Conservation (phyloP, 805 yeast species). For the Soucietia sequanensis region DNA sequence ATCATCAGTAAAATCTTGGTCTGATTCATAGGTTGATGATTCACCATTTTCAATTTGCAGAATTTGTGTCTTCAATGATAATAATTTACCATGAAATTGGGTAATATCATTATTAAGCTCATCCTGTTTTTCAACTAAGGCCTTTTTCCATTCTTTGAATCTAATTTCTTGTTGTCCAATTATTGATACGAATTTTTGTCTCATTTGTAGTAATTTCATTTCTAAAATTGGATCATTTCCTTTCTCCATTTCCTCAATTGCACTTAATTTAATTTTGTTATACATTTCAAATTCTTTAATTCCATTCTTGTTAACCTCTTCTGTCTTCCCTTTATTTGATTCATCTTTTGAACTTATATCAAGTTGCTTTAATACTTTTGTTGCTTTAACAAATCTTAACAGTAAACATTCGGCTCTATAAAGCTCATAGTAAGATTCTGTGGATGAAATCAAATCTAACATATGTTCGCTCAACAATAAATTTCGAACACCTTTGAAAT, state of each 20-base stretch:
- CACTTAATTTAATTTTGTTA: conserved; percentile 16
- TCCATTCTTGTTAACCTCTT: conserved; percentile 22
- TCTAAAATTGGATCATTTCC: conserved; percentile 46
- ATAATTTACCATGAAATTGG: conserved; percentile 32
- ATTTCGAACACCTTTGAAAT: conserved; percentile 63
- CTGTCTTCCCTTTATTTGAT: conserved; percentile 18
- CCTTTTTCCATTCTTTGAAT: conserved; percentile 62
- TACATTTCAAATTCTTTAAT: conserved; percentile 39
- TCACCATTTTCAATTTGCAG: conserved; percentile 6
- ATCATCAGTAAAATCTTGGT: neutral
- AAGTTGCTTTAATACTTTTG: too few species aligned
- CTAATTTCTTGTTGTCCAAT: conserved; percentile 51
- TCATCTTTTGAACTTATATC: too few species aligned
- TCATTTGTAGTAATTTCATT: conserved; percentile 43
- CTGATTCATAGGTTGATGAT: neutral
- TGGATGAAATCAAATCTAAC: conserved; percentile 74
- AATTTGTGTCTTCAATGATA: conserved; percentile 31
- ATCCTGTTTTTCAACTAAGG: conserved; percentile 54
- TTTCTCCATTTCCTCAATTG: conserved; percentile 39
- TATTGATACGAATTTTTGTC: conserved; percentile 41
- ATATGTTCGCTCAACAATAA: conserved; percentile 66
- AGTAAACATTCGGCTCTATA: conserved; percentile 61
- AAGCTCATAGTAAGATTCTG: conserved; percentile 74
- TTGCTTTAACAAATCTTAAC: conserved; percentile 43
- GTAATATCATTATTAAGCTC: conserved; percentile 56